A percentile compares a stretch with the other conserved stretches of the same genome.
Conservation (phyloP, 2,329 filamentous ascomycete genomes). For the Calonectria multiphialidica region DNA sequence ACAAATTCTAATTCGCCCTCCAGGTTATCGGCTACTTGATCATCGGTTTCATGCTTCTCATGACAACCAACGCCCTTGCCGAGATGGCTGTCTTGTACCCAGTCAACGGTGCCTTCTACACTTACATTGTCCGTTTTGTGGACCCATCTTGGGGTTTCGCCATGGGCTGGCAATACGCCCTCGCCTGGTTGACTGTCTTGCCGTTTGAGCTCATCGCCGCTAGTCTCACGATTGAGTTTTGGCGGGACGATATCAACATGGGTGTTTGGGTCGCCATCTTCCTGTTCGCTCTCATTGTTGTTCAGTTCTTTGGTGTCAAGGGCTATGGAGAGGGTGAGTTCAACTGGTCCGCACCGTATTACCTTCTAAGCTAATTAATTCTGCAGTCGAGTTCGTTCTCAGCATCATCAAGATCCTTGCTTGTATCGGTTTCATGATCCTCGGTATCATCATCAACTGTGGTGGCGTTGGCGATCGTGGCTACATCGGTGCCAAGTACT, state of each 20-base stretch:
- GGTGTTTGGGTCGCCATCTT: slow-evolving; percentile 66
- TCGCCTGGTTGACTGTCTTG: slow-evolving; percentile 61
- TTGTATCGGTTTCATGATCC: slow-evolving; percentile 70
- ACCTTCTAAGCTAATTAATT: not conserved
- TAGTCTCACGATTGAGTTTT: slow-evolving; percentile 61
- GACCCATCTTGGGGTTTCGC: slow-evolving; percentile 69
- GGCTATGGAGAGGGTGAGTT: slow-evolving; percentile 57
- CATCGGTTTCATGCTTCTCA: slow-evolving; percentile 52
- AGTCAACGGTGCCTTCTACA: slow-evolving; percentile 71
- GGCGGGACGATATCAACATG: slow-evolving; percentile 57
- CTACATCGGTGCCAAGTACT: slow-evolving; percentile 53
- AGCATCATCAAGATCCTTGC: slow-evolving; percentile 73
- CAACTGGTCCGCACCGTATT: not conserved
- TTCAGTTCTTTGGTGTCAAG: slow-evolving; percentile 66
- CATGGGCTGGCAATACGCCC: slow-evolving; percentile 52
- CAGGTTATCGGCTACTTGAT: slow-evolving; percentile 55
- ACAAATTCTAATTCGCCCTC: not conserved
- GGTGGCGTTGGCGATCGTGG: slow-evolving; percentile 61
- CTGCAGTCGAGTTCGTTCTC: slow-evolving; percentile 54
- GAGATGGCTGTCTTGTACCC: slow-evolving; percentile 71
- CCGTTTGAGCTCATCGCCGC: slow-evolving; percentile 63
- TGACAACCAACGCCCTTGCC: slow-evolving; percentile 63
- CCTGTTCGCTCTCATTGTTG: slow-evolving; percentile 57
- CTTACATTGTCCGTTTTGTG: slow-evolving; percentile 69
- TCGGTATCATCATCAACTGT: slow-evolving; percentile 65